Evolutionary conservation across 2,329 filamentous ascomycete species (phyloP).

Genomic region (Cucurbitaria berberidis): DNA sequence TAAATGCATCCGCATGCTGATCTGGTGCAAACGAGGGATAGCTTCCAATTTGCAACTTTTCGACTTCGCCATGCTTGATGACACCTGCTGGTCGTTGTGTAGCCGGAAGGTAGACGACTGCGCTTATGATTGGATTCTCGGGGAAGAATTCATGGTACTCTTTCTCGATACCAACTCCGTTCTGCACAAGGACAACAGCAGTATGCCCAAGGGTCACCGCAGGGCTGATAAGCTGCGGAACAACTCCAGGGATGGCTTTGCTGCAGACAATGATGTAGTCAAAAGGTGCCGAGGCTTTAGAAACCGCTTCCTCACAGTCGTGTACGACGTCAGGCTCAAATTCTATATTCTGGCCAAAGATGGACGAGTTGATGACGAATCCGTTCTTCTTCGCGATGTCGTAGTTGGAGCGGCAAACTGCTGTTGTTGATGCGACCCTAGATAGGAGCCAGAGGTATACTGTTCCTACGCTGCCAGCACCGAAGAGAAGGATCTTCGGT

Average conservation of each 20-base stretch:
- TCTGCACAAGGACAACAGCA: slow-evolving; percentile 65
- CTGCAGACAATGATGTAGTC: slow-evolving; percentile 58
- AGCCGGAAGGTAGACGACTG: slow-evolving; percentile 61
- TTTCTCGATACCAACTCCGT: slow-evolving; percentile 66
- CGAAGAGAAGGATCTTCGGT: slow-evolving; percentile 48
- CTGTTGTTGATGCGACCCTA: slow-evolving; percentile 50
- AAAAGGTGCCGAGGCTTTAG: slow-evolving; percentile 35
- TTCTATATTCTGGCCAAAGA: slow-evolving; percentile 45
- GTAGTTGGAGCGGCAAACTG: slow-evolving; percentile 56
- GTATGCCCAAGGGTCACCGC: slow-evolving; percentile 52
- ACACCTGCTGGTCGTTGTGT: slow-evolving; percentile 58
- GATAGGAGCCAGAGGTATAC: slow-evolving; percentile 53
- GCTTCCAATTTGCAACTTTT: slow-evolving; percentile 58
- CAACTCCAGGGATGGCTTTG: slow-evolving; percentile 54
- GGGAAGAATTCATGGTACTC: slow-evolving; percentile 60
- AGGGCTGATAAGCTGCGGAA: slow-evolving; percentile 48
- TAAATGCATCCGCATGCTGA: slow-evolving; percentile 41
- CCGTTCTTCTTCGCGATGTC: slow-evolving; percentile 49
- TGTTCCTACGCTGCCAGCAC: slow-evolving; percentile 52
- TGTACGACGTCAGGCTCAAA: slow-evolving; percentile 46
- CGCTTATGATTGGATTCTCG: slow-evolving; percentile 60
- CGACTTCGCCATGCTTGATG: slow-evolving; percentile 55
- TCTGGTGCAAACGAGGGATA: slow-evolving; percentile 49
- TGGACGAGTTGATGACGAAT: slow-evolving; percentile 50
- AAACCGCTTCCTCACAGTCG: slow-evolving; percentile 45